These are phyloP conservation scores for Leccinum longicurvipes DNA, from an alignment of 768 basidiomycete species.

Conservation along the genomic window DNA sequence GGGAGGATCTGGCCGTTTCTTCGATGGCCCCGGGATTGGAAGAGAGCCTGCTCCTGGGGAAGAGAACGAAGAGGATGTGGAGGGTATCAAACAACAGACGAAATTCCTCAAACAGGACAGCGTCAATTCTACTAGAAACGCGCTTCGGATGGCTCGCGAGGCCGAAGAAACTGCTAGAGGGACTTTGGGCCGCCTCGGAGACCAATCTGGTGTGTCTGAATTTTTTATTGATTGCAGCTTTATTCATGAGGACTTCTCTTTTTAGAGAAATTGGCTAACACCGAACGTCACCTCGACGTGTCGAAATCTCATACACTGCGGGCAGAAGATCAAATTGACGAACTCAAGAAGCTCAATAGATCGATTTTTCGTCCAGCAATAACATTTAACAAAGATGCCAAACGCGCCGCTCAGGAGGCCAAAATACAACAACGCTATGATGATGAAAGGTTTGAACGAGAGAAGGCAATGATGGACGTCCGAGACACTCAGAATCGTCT, in stretches of 20 bases:
- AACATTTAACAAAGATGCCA: slow-evolving; percentile 89
- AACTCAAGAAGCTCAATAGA: slow-evolving; percentile 90
- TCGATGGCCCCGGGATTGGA: slow-evolving; percentile 54
- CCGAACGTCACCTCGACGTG: slow-evolving; percentile 91
- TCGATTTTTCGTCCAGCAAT: slow-evolving; percentile 94
- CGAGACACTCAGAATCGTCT: slow-evolving; percentile 85
- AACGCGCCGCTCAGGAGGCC: slow-evolving; percentile 82
- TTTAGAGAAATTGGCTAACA: slow-evolving; percentile 83
- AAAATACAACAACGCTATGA: slow-evolving; percentile 84
- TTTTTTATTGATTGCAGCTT: not conserved
- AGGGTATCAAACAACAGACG: slow-evolving; percentile 93
- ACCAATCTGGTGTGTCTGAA: slow-evolving; percentile 78
- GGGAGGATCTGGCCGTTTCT: slow-evolving; percentile 60
- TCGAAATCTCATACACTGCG: slow-evolving; percentile 82
- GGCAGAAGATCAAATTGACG: slow-evolving; percentile 91
- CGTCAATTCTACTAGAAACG: slow-evolving; percentile 86
- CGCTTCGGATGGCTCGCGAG: slow-evolving; percentile 88
- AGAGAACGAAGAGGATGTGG: slow-evolving; percentile 83
- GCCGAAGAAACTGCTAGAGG: slow-evolving; percentile 93
- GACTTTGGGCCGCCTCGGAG: slow-evolving; percentile 78
- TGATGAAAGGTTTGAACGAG: slow-evolving; percentile 79
- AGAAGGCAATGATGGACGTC: slow-evolving; percentile 82
- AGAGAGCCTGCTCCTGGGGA: slow-evolving; percentile 55
- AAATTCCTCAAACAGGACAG: slow-evolving; percentile 89
- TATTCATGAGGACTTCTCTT: not conserved